Conservation (phyloP, 2,329 filamentous ascomycete species). For the Diaporthe citriasiana region DNA sequence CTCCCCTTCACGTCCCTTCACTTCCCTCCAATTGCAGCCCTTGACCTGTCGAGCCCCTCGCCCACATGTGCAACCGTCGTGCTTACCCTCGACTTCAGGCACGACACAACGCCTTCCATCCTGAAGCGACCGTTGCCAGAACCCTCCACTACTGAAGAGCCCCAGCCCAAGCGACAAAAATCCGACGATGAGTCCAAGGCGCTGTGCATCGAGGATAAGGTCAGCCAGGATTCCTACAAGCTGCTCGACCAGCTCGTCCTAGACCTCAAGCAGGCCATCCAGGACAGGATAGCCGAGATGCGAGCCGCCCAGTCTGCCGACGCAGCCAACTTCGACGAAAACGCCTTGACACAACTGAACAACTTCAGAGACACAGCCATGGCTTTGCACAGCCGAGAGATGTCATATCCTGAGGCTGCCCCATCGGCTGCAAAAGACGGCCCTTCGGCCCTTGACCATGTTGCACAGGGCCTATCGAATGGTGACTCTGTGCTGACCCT, state of each 20-base stretch:
- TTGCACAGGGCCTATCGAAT: conserved; percentile 55
- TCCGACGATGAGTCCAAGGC: conserved; percentile 59
- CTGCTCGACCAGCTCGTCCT: conserved; percentile 76
- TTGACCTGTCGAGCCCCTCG: neutral
- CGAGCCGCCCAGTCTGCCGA: conserved; percentile 53
- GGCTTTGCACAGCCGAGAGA: conserved; percentile 73
- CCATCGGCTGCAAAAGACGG: conserved; percentile 51
- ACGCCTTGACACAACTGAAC: conserved; percentile 60
- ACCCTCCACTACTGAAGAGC: conserved; percentile 61
- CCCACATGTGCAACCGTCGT: neutral
- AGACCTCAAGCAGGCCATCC: conserved; percentile 60
- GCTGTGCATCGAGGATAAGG: conserved; percentile 68
- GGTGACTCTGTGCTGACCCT: conserved; percentile 79
- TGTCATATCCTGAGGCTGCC: conserved; percentile 62
- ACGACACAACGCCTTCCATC: conserved; percentile 68
- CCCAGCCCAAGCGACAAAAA: conserved; percentile 73
- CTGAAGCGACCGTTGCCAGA: conserved; percentile 67
- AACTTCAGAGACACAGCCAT: conserved; percentile 75
- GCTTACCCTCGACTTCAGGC: conserved; percentile 58
- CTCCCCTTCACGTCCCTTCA: neutral
- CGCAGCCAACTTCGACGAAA: conserved; percentile 49
- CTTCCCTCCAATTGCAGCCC: conserved; percentile 2
- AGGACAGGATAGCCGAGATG: conserved; percentile 61
- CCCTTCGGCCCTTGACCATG: conserved; percentile 55
- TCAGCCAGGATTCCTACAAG: conserved; percentile 65